A percentile compares a stretch with the other conserved stretches of the same genome.
These are phyloP conservation scores for Pseudonectria buxi DNA, from an alignment of 2,329 filamentous ascomycete genomes.

Conservation along the genomic window DNA sequence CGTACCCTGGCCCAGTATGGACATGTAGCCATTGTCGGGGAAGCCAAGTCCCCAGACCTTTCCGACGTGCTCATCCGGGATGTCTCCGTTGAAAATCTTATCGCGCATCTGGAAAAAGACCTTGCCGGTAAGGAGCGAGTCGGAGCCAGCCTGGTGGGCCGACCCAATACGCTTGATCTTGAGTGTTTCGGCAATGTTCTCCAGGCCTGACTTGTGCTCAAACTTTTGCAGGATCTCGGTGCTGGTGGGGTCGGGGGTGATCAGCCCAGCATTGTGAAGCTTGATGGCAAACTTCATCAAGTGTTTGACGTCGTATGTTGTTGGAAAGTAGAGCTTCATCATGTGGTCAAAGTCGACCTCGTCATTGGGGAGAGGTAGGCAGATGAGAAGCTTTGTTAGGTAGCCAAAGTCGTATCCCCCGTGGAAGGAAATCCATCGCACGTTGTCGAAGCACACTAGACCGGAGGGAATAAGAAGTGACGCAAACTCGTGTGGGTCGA, in stretches of 20 bases:
- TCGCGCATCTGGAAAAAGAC: constrained; percentile 93
- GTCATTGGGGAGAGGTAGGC: constrained; percentile 75
- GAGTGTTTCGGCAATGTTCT: constrained; percentile 88
- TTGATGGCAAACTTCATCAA: constrained; percentile 84
- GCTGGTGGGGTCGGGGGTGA: constrained; percentile 58
- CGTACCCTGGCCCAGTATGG: constrained; percentile 29
- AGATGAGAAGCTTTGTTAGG: constrained; percentile 85
- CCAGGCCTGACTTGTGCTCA: constrained; percentile 83
- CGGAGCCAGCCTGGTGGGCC: constrained; percentile 88
- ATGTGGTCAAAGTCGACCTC: constrained; percentile 84
- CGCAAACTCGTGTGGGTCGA: constrained; percentile 84
- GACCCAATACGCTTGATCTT: constrained; percentile 83
- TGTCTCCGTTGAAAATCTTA: constrained; percentile 76
- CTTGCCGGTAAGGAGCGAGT: constrained; percentile 85
- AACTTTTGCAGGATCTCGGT: constrained; percentile 75
- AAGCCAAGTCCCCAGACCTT: constrained; percentile 91
- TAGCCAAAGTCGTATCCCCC: constrained; percentile 98
- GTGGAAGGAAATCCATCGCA: constrained; percentile 96
- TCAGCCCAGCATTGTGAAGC: constrained; percentile 56
- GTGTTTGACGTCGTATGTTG: constrained; percentile 93
- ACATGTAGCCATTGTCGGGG: constrained; percentile 48
- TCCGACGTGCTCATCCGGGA: constrained; percentile 75
- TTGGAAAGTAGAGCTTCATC: constrained; percentile 89
- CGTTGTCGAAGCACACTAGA: constrained; percentile 77
- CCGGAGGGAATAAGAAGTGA: constrained; percentile 87